Conservation (phyloP, 139 green algal genomes). For the Coelastrella sp. region DNA sequence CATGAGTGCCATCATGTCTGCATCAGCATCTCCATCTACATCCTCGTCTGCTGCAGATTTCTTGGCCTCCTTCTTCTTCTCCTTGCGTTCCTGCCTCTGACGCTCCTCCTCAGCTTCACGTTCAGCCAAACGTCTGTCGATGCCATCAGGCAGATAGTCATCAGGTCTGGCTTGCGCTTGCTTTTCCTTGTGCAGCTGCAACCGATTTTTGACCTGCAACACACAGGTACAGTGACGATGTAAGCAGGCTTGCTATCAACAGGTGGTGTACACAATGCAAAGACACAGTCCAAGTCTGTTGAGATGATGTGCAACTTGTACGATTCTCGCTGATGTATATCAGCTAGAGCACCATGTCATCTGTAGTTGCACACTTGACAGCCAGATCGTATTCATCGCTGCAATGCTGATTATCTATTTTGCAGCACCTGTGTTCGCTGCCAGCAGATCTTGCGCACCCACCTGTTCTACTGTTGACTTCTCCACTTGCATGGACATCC, state of each 20-base stretch:
- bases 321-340: too few species aligned
- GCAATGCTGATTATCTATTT: neutral
- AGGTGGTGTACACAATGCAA: neutral
- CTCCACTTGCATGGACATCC: slow-evolving; percentile 97
- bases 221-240: neutral
- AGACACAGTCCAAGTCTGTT: neutral
- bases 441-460: neutral
- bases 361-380: too few species aligned
- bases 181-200: slow-evolving; percentile 57
- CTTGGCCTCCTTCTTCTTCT: slow-evolving; percentile 74
- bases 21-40: slow-evolving; percentile 59
- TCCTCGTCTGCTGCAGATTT: slow-evolving; percentile 65
- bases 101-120: slow-evolving; percentile 67
- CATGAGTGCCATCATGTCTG: slow-evolving; percentile 93
- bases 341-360: too few species aligned
- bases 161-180: slow-evolving; percentile 47
- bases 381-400: neutral
- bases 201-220: slow-evolving; percentile 67
- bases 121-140: slow-evolving; percentile 70
- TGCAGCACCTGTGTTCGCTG: neutral
- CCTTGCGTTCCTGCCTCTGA: slow-evolving; percentile 41
- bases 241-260: too few species aligned
- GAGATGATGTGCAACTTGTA: neutral
- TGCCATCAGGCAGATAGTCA: slow-evolving; percentile 68
- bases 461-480: slow-evolving; percentile 89